phyloP scores from a whole-genome alignment of 345 rosid species.

The Citrus sp. region DNA sequence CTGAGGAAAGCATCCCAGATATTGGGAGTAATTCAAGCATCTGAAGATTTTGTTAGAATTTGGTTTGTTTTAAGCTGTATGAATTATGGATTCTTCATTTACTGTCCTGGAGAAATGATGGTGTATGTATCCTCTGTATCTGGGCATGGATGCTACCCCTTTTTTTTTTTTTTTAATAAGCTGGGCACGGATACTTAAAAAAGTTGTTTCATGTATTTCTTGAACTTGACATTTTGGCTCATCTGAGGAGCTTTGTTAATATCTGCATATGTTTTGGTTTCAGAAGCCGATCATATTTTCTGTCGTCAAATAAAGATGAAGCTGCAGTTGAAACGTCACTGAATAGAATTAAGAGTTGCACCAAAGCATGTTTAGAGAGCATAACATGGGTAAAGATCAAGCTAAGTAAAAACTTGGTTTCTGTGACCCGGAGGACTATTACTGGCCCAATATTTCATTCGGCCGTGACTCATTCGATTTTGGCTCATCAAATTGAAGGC shows the following conservation, averaged over 20 bases:
- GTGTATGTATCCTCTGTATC: neutral
- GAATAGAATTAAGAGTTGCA: neutral
- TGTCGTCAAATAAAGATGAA: neutral
- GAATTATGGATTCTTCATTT: neutral
- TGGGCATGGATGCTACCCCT: neutral
- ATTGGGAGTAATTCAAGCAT: neutral
- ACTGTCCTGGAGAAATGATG: neutral
- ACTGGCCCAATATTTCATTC: too few species aligned
- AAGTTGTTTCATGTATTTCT: neutral
- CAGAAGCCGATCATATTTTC: neutral
- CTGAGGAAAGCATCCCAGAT: slow-evolving; percentile 4
- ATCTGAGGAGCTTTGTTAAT: neutral
- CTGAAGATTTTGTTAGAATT: neutral
- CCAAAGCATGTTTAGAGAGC: neutral
- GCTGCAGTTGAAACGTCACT: neutral
- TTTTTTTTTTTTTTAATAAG: too few species aligned
- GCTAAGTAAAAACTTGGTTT: too few species aligned
- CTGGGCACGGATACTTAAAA: neutral
- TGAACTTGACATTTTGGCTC: neutral
- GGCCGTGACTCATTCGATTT: too few species aligned
- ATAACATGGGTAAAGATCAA: too few species aligned
- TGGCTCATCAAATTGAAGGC: too few species aligned
- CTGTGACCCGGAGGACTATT: too few species aligned
- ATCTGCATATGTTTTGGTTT: neutral
- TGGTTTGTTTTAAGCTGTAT: neutral